Evolutionary conservation across 2,329 filamentous ascomycete genomes (phyloP), one percentile per base, ranked within the genome.

Genomic region (Neonectria neomacrospora): DNA sequence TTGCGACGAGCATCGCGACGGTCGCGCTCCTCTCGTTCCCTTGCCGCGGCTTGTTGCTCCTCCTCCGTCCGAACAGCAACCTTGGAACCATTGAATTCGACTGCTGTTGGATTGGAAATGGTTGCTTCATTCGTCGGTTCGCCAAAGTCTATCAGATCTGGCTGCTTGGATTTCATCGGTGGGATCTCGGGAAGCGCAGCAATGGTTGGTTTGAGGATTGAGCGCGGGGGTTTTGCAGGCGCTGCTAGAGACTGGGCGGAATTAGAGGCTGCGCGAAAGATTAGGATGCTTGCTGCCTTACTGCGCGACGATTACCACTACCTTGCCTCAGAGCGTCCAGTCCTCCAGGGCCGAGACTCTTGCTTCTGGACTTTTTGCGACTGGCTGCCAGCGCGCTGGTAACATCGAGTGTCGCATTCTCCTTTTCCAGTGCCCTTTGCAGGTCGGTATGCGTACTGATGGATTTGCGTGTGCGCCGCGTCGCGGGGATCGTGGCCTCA

Each of bases 271-370:
- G 32, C 26, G 22, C 20, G 34, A 30, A 54, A 28, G 8, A 47
- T 20, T 20, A 71, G 47, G 52, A 52, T n/a, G 41, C 58, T 47
- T 45, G 41, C 11, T 10, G 42, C 61, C 83, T 74, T 86, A 96
- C 93, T 81, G 93, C 91, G 78, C 92, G 88, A 72, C 92, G 85
- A 77, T 97, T 96, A 34, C 92, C 92, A 74, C 84, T 87, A 47
- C 86, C 87, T 74, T 90, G 86, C 77, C 91, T 94, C 58, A 96
- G 84, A 61, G 91, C 90, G 82, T 96, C 94, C 48, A 97, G 80
- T 26, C 94, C 94, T 54, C 95, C 96, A 16, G 96, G 95, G 2
- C 96, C 96, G 70, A 99, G 90, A 80, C 95, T 98, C 83, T 97
- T 98, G 80, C 95, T 97, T 69, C 96, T 90, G 62, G 91, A 92